Evolutionary conservation across 768 basidiomycete species (phyloP).

Genomic region (Gymnopilus dilepis): DNA sequence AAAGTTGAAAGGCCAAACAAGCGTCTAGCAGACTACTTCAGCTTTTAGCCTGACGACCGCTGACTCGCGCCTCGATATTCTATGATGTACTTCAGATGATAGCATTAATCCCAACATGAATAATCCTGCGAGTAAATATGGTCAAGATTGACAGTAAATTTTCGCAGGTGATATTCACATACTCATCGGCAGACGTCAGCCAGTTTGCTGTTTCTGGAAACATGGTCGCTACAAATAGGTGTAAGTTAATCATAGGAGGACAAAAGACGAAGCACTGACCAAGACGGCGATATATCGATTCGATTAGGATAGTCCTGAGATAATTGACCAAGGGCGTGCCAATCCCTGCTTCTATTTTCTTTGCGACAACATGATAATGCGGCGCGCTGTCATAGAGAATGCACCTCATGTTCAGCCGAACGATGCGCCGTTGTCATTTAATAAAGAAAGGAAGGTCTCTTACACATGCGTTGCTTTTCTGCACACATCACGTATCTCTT

Average conservation of each 20-base stretch:
- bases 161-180: slow-evolving; percentile 23
- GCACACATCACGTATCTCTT: slow-evolving; percentile 47
- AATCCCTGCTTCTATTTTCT: slow-evolving; percentile 37
- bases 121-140: slow-evolving; percentile 42
- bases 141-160: neutral
- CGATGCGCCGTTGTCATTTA: neutral
- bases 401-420: neutral
- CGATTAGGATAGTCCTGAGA: slow-evolving; percentile 56
- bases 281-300: slow-evolving; percentile 66
- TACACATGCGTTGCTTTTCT: slow-evolving; percentile 62
- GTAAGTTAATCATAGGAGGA: neutral
- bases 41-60: too few relatives aligned
- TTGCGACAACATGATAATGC: slow-evolving; percentile 60
- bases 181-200: slow-evolving; percentile 63
- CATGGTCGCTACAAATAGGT: slow-evolving; percentile 47
- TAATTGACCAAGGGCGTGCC: slow-evolving; percentile 43
- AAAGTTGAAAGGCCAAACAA: too few relatives aligned
- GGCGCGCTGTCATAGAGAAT: slow-evolving; percentile 47
- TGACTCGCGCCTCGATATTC: too few relatives aligned
- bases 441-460: slow-evolving; percentile 31
- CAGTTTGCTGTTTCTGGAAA: slow-evolving; percentile 69
- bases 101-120: slow-evolving; percentile 63
- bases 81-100: slow-evolving; percentile 47
- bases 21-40: too few relatives aligned
- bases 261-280: slow-evolving; percentile 35